Conservation (phyloP, 805 yeast species). For the Torulaspora quercuum region DNA sequence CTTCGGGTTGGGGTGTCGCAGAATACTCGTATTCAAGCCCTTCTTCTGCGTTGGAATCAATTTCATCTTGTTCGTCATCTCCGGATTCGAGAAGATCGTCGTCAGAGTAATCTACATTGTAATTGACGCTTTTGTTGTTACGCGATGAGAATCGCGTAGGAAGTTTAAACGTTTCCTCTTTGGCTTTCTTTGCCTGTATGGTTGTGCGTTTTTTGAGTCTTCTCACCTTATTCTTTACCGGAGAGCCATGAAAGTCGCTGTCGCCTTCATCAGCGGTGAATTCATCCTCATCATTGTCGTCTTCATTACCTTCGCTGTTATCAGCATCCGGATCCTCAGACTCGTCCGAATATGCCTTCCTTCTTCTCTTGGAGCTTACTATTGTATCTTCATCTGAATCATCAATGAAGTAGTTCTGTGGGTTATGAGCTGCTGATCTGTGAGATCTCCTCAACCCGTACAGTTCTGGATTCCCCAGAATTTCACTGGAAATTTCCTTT, state of each 20-base stretch:
- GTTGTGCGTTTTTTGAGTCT: slow-evolving; percentile 15
- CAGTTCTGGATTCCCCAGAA: slow-evolving; percentile 70
- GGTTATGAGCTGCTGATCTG: slow-evolving; percentile 48
- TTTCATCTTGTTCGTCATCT: slow-evolving; percentile 32
- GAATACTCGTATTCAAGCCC: slow-evolving; percentile 27
- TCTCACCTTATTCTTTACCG: slow-evolving; percentile 12
- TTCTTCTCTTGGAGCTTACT: slow-evolving; percentile 23
- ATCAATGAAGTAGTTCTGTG: slow-evolving; percentile 23
- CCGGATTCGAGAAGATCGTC: slow-evolving; percentile 42
- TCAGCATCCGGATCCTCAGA: slow-evolving; percentile 31
- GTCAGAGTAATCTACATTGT: slow-evolving; percentile 63
- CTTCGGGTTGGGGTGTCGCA: slow-evolving; percentile 37
- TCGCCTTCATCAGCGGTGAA: slow-evolving; percentile 19
- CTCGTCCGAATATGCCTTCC: slow-evolving; percentile 23
- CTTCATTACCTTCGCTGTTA: slow-evolving; percentile 33
- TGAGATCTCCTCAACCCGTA: slow-evolving; percentile 78
- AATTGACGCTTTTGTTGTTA: slow-evolving; percentile 61
- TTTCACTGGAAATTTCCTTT: slow-evolving; percentile 46
- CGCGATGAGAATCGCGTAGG: slow-evolving; percentile 79
- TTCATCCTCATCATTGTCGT: slow-evolving; percentile 26
- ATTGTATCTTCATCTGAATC: slow-evolving; percentile 35
- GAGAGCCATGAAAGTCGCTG: slow-evolving; percentile 22
- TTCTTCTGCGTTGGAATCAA: slow-evolving; percentile 25
- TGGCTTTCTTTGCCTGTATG: slow-evolving; percentile 7
- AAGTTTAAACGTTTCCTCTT: slow-evolving; percentile 29